Evolutionary conservation across 73 alveolate species (phyloP), one percentile per base, ranked within the genome.

Genomic region (Symbiodinium pilosum): DNA sequence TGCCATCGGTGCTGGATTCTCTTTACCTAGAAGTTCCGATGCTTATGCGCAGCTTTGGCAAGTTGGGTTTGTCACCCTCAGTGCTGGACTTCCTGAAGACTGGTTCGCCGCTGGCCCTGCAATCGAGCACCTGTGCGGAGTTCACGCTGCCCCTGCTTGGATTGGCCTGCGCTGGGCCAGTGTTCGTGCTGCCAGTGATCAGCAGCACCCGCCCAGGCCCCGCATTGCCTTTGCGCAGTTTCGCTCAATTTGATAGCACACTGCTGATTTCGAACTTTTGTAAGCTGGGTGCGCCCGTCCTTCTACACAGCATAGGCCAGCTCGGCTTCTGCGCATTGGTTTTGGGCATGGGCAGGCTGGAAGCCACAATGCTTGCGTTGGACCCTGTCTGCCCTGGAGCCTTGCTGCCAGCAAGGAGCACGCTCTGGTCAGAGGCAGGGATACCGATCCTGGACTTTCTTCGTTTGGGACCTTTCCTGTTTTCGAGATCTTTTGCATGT

Each of bases 361-460:
- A 26, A 20, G 6, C 56, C 3, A 4, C 59, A 9, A 18, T 21
- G 59, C 38, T 11, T 1, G 88, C 34, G 39, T 16, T 40, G 56
- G 88, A 16, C 24, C 51, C 28, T 77, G 2, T 7, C 38, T 51
- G 36, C 18, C 20, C 36, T 16, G 44, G 51, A 0, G n/a, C 36
- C 51, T 8, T 28, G n/a, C 87, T 32, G 52, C n/a, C n/a, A 12
- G 14, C 47, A 16, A 38, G 47, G 30, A 39, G 87, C 26, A n/a
- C 47, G 87, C 18, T 28, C 14, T 77, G 87, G 44, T 32, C 87
- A n/a, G 87, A 39, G 18, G 38, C 47, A 16, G 38, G 71, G 28
- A 44, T 43, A 41, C 41, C 93, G 11, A 39, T 44, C 28, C 93
- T 51, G 28, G 93, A 93, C 85, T 93, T 30, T 44, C 32, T 93